Evolutionary conservation across 2,329 filamentous ascomycete species (phyloP).

Genomic region (Lachnellula arida): DNA sequence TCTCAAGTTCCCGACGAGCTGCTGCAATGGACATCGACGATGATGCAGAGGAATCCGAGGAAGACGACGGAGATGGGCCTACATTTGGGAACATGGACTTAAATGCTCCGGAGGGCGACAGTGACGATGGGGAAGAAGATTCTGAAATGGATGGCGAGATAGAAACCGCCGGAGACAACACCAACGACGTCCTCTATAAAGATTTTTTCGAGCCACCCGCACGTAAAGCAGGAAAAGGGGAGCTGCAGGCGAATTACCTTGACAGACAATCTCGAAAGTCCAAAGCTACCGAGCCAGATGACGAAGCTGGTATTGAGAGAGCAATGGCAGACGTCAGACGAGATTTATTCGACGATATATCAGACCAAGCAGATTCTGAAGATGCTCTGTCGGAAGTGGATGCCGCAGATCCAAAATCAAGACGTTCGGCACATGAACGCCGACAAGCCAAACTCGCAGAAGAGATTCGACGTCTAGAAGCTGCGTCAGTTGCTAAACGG

Average conservation of each 20-base stretch:
- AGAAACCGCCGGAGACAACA: conserved; percentile 56
- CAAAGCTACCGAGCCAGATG: conserved; percentile 37
- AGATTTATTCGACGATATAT: conserved; percentile 81
- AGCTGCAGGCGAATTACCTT: conserved; percentile 37
- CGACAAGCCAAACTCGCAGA: conserved; percentile 79
- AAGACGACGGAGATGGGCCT: conserved; percentile 71
- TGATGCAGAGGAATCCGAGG: conserved; percentile 42
- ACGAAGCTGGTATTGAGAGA: conserved; percentile 67
- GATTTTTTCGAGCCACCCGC: conserved; percentile 90
- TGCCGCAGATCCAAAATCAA: conserved; percentile 64
- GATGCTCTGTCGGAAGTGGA: conserved; percentile 62
- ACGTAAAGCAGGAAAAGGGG: conserved; percentile 58
- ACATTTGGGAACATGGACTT: conserved; percentile 79
- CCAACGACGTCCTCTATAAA: conserved; percentile 84
- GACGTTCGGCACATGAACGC: conserved; percentile 79
- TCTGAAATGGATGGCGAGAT: conserved; percentile 50
- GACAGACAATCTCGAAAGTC: conserved; percentile 38
- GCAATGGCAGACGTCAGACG: conserved; percentile 84
- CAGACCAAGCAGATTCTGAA: conserved; percentile 60
- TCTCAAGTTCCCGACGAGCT: conserved; percentile 29
- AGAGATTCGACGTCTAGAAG: conserved; percentile 88
- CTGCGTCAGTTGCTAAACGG: conserved; percentile 81
- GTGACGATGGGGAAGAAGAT: conserved; percentile 57
- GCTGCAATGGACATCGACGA: conserved; percentile 32
- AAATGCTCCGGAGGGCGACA: conserved; percentile 65